These are phyloP conservation scores for Ascochyta clinopodiicola DNA, from an alignment of 2,329 filamentous ascomycete genomes.

Conservation along the genomic window DNA sequence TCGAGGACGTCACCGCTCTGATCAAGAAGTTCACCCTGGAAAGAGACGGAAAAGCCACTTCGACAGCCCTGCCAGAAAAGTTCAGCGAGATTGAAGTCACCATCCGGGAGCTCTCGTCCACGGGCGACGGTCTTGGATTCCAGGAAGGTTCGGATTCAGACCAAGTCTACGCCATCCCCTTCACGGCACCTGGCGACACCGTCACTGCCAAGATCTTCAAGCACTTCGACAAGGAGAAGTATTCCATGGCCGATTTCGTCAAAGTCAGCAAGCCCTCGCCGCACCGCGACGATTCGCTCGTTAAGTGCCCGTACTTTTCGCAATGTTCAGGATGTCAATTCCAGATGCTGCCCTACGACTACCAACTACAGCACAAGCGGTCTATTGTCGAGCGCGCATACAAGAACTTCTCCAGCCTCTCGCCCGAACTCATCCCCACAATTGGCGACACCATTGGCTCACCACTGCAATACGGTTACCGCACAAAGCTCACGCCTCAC, in stretches of 20 bases:
- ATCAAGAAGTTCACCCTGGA: slow-evolving; percentile 46
- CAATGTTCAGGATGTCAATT: slow-evolving; percentile 91
- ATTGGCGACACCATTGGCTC: slow-evolving; percentile 87
- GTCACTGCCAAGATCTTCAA: slow-evolving; percentile 80
- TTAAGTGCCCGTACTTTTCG: slow-evolving; percentile 86
- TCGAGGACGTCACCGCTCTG: slow-evolving; percentile 54
- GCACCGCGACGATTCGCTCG: slow-evolving; percentile 75
- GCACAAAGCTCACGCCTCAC: slow-evolving; percentile 96
- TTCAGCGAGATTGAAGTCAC: slow-evolving; percentile 81
- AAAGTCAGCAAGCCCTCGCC: slow-evolving; percentile 76
- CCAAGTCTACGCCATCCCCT: slow-evolving; percentile 85
- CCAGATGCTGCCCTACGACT: slow-evolving; percentile 90
- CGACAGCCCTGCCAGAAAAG: slow-evolving; percentile 62
- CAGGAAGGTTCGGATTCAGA: slow-evolving; percentile 66
- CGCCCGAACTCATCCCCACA: slow-evolving; percentile 74
- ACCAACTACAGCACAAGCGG: slow-evolving; percentile 85
- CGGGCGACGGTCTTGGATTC: slow-evolving; percentile 85
- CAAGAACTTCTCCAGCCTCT: slow-evolving; percentile 84
- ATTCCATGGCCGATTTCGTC: slow-evolving; percentile 82
- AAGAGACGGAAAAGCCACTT: slow-evolving; percentile 20
- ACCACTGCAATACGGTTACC: slow-evolving; percentile 89
- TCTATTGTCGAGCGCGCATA: slow-evolving; percentile 90
- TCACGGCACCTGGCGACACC: slow-evolving; percentile 83
- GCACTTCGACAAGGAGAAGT: slow-evolving; percentile 69
- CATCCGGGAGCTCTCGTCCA: slow-evolving; percentile 85